These are phyloP conservation scores for Auriscalpium microsporum DNA, from an alignment of 768 basidiomycete species.

Conservation along the genomic window DNA sequence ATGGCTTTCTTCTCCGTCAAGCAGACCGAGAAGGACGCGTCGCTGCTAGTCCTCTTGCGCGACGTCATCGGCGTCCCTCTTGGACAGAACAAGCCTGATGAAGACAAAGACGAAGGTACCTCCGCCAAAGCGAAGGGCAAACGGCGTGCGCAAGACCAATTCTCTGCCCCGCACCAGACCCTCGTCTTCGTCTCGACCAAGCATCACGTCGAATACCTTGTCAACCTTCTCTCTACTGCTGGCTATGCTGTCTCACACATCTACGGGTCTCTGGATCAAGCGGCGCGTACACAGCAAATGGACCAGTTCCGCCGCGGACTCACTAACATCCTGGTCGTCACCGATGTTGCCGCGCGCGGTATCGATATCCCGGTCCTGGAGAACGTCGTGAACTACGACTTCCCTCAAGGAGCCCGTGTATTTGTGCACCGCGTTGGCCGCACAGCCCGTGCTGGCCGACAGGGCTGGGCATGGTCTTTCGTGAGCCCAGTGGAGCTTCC, in stretches of 20 bases:
- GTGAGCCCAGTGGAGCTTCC: slow-evolving; percentile 81
- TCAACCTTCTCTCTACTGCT: slow-evolving; percentile 63
- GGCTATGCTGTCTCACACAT: slow-evolving; percentile 91
- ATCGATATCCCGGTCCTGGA: slow-evolving; percentile 96
- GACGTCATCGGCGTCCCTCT: slow-evolving; percentile 83
- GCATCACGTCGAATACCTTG: slow-evolving; percentile 95
- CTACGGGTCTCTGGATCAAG: slow-evolving; percentile 91
- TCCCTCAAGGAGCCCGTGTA: slow-evolving; percentile 86
- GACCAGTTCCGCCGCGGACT: slow-evolving; percentile 74
- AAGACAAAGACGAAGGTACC: slow-evolving; percentile 21
- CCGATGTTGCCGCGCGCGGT: slow-evolving; percentile 96
- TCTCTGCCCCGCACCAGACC: slow-evolving; percentile 77
- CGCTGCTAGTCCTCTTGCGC: slow-evolving; percentile 71
- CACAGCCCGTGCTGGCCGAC: slow-evolving; percentile 89
- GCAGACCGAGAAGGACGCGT: slow-evolving; percentile 90
- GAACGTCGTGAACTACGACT: slow-evolving; percentile 97
- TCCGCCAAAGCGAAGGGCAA: slow-evolving; percentile 36
- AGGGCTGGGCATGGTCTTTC: slow-evolving; percentile 96
- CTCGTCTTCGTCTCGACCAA: slow-evolving; percentile 95
- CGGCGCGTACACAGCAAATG: slow-evolving; percentile 85
- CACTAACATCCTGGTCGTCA: slow-evolving; percentile 86
- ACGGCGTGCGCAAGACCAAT: slow-evolving; percentile 38
- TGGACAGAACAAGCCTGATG: slow-evolving; percentile 25
- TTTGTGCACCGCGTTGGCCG: slow-evolving; percentile 97
- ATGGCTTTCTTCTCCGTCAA: slow-evolving; percentile 95